phyloP scores from a whole-genome alignment of 1,284 basidiomycete species.

The Ganoderma meredithae region DNA sequence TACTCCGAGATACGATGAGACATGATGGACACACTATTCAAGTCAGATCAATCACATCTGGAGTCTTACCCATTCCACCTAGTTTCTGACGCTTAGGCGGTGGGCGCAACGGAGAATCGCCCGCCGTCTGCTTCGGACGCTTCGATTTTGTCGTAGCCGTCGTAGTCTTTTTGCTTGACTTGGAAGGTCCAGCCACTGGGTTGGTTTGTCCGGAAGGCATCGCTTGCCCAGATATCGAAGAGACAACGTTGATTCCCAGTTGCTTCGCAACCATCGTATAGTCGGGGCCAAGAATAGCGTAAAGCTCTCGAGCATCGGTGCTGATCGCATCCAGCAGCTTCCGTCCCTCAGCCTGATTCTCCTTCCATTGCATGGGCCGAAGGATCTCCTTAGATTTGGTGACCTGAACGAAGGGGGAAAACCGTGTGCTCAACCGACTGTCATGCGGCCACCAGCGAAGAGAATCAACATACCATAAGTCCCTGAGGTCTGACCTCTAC shows the following conservation, averaged over 20 bases:
- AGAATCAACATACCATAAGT: background rate
- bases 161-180: background rate
- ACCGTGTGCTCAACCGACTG: background rate
- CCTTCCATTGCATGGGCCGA: background rate
- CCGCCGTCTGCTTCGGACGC: background rate
- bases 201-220: background rate
- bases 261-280: constrained; percentile 2
- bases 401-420: background rate
- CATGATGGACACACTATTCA: background rate
- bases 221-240: background rate
- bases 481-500: background rate
- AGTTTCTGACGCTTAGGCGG: background rate
- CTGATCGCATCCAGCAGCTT: constrained; percentile 3
- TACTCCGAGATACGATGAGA: background rate
- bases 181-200: background rate
- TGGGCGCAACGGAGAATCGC: background rate
- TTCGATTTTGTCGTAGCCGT: background rate
- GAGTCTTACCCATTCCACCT: too few relatives aligned
- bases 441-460: background rate
- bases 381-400: background rate
- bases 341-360: background rate
- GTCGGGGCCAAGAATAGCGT: background rate
- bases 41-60: background rate
- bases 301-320: background rate
- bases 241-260: background rate